Conservation (phyloP, 345 rosid species). For the Populus pruinosa region DNA sequence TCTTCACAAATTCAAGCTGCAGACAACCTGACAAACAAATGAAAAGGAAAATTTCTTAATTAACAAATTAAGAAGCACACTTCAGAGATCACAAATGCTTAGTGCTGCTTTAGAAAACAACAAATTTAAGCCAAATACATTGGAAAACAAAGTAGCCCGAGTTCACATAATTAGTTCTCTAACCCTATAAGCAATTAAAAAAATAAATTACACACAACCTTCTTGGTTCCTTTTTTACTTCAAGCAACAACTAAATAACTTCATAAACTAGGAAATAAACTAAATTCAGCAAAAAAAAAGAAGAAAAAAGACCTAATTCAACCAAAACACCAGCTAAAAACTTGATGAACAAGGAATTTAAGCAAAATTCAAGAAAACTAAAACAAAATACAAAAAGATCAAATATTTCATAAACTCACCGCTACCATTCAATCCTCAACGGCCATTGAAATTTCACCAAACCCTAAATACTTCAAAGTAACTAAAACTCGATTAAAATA, state of each 20-base stretch:
- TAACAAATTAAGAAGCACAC: neutral
- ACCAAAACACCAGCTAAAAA: neutral
- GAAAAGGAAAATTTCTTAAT: neutral
- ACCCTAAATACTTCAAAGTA: neutral
- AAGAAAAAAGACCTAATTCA: neutral
- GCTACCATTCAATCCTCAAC: neutral
- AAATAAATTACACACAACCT: neutral
- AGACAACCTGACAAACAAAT: conserved; percentile 17
- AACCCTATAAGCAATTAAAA: neutral
- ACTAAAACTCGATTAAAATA: neutral
- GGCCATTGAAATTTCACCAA: neutral
- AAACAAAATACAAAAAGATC: neutral
- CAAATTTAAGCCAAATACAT: neutral
- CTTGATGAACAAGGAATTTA: neutral
- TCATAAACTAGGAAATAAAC: neutral
- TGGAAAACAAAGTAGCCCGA: neutral
- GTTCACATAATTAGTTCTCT: neutral
- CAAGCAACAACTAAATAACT: neutral
- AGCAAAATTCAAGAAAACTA: neutral
- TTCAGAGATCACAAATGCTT: neutral
- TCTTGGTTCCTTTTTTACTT: neutral
- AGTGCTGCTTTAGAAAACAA: neutral
- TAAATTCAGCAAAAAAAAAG: neutral
- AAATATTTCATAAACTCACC: neutral
- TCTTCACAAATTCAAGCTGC: conserved; percentile 3